phyloP scores from a whole-genome alignment of 2,329 filamentous ascomycete species.

The Aurifilum marmelostoma region DNA sequence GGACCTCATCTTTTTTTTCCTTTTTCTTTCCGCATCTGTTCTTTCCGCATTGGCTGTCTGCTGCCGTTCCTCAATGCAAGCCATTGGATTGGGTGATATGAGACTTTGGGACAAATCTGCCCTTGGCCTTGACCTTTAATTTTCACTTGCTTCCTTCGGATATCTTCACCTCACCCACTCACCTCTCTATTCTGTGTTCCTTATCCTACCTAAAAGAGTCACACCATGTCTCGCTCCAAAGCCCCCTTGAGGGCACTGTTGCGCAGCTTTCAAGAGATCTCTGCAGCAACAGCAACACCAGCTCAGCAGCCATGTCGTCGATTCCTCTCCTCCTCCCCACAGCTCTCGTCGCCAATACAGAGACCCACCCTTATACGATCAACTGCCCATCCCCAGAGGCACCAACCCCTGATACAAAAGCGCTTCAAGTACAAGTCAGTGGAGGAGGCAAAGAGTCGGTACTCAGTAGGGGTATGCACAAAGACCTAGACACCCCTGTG shows the following conservation, averaged over 20 bases:
- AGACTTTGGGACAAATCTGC: constrained; percentile 1
- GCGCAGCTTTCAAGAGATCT: constrained; percentile 37
- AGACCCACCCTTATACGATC: constrained; percentile 32
- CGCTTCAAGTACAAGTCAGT: constrained; percentile 55
- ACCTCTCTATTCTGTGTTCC: background rate
- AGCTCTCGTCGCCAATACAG: constrained; percentile 28
- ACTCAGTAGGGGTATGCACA: constrained; percentile 56
- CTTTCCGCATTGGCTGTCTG: no score
- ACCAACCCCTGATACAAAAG: constrained; percentile 40
- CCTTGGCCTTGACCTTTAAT: background rate
- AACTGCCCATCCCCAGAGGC: constrained; percentile 27
- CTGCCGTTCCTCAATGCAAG: background rate
- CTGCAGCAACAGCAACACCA: constrained; percentile 32
- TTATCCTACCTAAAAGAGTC: background rate
- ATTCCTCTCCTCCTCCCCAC: constrained; percentile 46
- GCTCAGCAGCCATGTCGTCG: constrained; percentile 46
- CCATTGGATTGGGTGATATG: background rate
- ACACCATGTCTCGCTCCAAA: constrained; percentile 45
- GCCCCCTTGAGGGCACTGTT: constrained; percentile 42
- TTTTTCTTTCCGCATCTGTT: background rate
- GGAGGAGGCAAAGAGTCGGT: constrained; percentile 61
- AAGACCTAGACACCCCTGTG: background rate
- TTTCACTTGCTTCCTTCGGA: no score
- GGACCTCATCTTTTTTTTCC: background rate
- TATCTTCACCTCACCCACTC: background rate